A percentile compares a stretch with the other conserved stretches of the same genome.
Evolutionary conservation across 2,329 filamentous ascomycete genomes (phyloP).

Genomic region (Colletotrichum sp.): DNA sequence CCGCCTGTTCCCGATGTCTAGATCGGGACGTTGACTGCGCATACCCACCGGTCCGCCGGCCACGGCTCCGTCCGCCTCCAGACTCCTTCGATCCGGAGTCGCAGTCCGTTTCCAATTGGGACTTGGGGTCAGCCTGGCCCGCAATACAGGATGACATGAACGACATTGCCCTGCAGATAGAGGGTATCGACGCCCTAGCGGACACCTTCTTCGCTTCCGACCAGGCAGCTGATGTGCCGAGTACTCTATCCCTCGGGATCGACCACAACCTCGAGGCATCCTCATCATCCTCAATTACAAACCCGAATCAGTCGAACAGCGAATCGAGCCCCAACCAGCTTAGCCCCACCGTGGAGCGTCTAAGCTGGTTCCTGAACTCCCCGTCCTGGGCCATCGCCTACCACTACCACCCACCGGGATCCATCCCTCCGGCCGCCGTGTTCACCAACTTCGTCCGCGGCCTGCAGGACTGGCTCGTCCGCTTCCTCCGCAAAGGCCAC

Average conservation of each 20-base stretch:
- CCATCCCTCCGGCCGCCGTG: background rate
- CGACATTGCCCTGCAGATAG: background rate
- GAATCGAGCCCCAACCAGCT: background rate
- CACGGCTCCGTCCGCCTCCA: background rate
- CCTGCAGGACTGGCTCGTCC: conserved; percentile 21
- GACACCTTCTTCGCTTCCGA: background rate
- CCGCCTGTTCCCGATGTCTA: conserved; percentile 1
- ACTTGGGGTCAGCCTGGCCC: background rate
- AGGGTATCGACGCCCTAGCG: background rate
- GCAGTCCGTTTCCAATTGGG: background rate
- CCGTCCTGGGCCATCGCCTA: background rate
- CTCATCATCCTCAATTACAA: background rate
- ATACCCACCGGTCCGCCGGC: background rate
- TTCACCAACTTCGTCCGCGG: conserved; percentile 13
- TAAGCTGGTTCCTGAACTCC: background rate
- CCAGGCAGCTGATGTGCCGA: background rate
- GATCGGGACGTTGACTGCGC: conserved; percentile 1
- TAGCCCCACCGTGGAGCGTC: background rate
- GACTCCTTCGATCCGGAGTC: background rate
- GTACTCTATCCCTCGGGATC: background rate
- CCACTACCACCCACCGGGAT: background rate
- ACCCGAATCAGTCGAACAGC: background rate
- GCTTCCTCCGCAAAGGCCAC: conserved; percentile 23
- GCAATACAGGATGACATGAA: background rate
- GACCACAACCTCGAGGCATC: background rate